Percentiles rank a stretch among this genome's conserved stretches.
phyloP scores from a whole-genome alignment of 2,329 filamentous ascomycete species.

The Ophiostoma novo-ulmi region DNA sequence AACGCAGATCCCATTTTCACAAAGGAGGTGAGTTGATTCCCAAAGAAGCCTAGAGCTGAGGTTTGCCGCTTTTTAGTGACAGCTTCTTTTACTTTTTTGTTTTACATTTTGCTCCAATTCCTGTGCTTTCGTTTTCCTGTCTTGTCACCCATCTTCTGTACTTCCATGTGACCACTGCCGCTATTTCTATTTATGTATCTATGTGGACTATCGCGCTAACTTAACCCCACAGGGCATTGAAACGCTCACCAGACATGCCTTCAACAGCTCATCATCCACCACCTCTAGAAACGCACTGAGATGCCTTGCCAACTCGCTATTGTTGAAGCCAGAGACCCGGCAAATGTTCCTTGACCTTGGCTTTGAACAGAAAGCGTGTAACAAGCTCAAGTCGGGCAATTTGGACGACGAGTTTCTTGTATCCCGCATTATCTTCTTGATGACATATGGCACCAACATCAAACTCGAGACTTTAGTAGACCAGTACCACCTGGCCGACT shows the following conservation, averaged over 20 bases:
- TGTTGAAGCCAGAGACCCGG: slow-evolving; percentile 62
- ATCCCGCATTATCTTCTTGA: slow-evolving; percentile 72
- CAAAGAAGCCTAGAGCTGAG: not conserved
- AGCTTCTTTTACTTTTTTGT: not conserved
- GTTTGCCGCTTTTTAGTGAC: not conserved
- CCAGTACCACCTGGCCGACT: slow-evolving; percentile 60
- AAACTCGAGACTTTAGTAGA: slow-evolving; percentile 61
- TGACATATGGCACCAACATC: slow-evolving; percentile 70
- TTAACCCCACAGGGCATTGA: slow-evolving; percentile 59
- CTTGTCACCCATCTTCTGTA: not conserved
- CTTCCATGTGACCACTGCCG: not conserved
- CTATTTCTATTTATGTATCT: not conserved
- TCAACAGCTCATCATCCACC: slow-evolving; percentile 57
- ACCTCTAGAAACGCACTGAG: slow-evolving; percentile 71
- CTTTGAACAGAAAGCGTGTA: slow-evolving; percentile 62
- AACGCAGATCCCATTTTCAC: slow-evolving; percentile 80
- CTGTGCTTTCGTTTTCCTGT: not conserved
- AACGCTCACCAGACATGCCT: slow-evolving; percentile 66
- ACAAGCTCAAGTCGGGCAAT: slow-evolving; percentile 65
- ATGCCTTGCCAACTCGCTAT: slow-evolving; percentile 78
- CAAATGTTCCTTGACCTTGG: slow-evolving; percentile 69
- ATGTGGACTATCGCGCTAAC: slow-evolving; percentile 18
- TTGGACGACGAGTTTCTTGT: slow-evolving; percentile 81
- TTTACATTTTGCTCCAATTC: not conserved
- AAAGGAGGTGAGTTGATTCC: slow-evolving; percentile 52